Evolutionary conservation across 805 yeast genomes (phyloP), one percentile per base, ranked within the genome.

Genomic region (Suhomyces emberorum): DNA sequence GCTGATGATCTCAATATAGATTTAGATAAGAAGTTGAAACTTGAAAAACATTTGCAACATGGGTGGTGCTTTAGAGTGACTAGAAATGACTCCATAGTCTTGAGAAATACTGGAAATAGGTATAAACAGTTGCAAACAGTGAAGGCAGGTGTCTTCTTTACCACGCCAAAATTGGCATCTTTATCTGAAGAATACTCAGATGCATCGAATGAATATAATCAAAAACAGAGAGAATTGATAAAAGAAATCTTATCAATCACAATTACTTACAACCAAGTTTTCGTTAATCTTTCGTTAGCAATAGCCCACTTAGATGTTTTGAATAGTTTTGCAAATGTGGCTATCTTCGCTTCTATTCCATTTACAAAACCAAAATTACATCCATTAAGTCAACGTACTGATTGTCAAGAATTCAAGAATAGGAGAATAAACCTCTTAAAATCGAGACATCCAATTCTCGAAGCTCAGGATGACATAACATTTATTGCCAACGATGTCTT

Each of bases 61-160:
- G 97, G 97, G 15, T 89, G 96, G 95, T 88, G 96, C 58, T 77
- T 91, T 72, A 72, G 98, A 48, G 75, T 93, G 15, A 93, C 98
- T 1, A 76, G 98, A 58, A 81, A 78, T 38, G 98, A 93, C 52
- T 89, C 96, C 2, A 70, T 83, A 8, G 81, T 84, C 15, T 68
- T 93, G 40, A 76, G 98, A 49, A 76, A 74, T 9, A 64, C 70
- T 1, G 58, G 65, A 1, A 69, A 68, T 38, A 72, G 76, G 26
- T 89, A 81, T 55, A 73, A 73, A 34, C 97, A 93, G 57, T 67
- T 91, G 29, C 85, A 88, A 34, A 91, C 97, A 0, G 95, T 88
- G 20, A 93, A 93, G 56, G 95, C 96, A 2, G 99, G 99, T 39
- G 91, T 91, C 4, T 88, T 73, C 57, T 93, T 93, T 69, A 88